phyloP scores from a whole-genome alignment of 495 filamentous ascomycete genomes.

The Xylaria venustula region DNA sequence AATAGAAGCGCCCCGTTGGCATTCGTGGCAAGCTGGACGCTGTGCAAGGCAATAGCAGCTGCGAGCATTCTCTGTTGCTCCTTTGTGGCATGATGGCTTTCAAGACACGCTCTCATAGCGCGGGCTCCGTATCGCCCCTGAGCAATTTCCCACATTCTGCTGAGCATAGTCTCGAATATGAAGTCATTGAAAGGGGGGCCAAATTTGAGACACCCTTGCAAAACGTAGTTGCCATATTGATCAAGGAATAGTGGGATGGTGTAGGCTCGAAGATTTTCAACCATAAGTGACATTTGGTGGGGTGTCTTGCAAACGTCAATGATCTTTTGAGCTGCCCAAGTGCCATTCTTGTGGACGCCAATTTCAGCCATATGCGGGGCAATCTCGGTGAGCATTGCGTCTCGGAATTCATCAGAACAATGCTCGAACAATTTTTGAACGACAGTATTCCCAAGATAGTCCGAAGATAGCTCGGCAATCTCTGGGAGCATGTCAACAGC shows the following conservation, averaged over 20 bases:
- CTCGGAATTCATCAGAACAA: slow-evolving; percentile 85
- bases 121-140: slow-evolving; percentile 93
- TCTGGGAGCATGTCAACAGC: slow-evolving; percentile 92
- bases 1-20: slow-evolving; percentile 91
- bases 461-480: slow-evolving; percentile 89
- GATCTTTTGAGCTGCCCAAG: slow-evolving; percentile 99
- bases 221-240: slow-evolving; percentile 97
- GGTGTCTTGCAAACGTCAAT: slow-evolving; percentile 91
- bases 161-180: slow-evolving; percentile 96
- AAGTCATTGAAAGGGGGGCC: slow-evolving; percentile 87
- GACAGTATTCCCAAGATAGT: slow-evolving; percentile 98
- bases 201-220: slow-evolving; percentile 94
- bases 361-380: slow-evolving; percentile 92
- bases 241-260: slow-evolving; percentile 89
- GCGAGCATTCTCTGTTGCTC: slow-evolving; percentile 95
- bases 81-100: slow-evolving; percentile 92
- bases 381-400: slow-evolving; percentile 87
- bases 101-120: slow-evolving; percentile 94
- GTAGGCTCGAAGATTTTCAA: slow-evolving; percentile 79
- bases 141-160: slow-evolving; percentile 88
- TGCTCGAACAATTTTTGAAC: slow-evolving; percentile 97
- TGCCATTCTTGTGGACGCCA: slow-evolving; percentile 97
- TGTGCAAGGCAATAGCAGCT: slow-evolving; percentile 90
- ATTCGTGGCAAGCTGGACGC: slow-evolving; percentile 94
- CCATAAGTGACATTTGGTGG: slow-evolving; percentile 78